phyloP scores from a whole-genome alignment of 225 moss, liverwort and hornwort genomes.

The Bryoerythrophyllum caledonicum region DNA sequence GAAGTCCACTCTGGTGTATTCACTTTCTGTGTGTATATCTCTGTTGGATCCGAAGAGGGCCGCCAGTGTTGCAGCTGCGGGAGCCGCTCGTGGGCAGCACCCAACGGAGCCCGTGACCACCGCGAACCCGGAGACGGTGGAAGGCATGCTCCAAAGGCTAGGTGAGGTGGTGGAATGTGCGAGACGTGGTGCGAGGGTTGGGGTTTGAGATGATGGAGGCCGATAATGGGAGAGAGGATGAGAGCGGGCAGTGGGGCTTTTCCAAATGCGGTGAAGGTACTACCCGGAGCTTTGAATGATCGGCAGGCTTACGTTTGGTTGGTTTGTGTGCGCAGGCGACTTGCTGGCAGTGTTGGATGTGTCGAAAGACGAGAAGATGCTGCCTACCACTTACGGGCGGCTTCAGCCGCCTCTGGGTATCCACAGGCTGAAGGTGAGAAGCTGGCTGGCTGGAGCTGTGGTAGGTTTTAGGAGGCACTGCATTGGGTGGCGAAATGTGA shows the following conservation, averaged over 20 bases:
- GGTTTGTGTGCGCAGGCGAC: constrained; percentile 59
- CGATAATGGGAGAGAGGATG: not conserved
- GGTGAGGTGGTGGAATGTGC: constrained; percentile 50
- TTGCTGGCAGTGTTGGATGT: constrained; percentile 93
- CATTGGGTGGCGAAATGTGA: not conserved
- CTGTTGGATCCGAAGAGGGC: constrained; percentile 96
- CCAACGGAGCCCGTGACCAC: constrained; percentile 67
- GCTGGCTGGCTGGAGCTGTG: not conserved
- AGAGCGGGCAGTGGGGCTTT: not conserved
- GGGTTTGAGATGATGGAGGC: not conserved
- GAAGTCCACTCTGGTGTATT: constrained; percentile 92
- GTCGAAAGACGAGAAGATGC: constrained; percentile 70
- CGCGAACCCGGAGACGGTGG: constrained; percentile 96
- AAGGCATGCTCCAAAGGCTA: constrained; percentile 96
- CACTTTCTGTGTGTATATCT: constrained; percentile 92
- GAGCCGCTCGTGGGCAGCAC: constrained; percentile 78
- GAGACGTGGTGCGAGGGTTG: not conserved
- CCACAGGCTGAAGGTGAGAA: constrained; percentile 83
- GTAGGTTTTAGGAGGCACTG: not conserved
- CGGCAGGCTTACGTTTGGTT: not conserved
- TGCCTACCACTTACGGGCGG: constrained; percentile 91
- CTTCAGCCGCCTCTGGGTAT: constrained; percentile 93
- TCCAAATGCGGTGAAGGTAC: not conserved
- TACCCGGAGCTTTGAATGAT: not conserved
- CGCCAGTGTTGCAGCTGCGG: constrained; percentile 77